Conservation (phyloP, 768 basidiomycete genomes). For the Calvatia gigantea region DNA sequence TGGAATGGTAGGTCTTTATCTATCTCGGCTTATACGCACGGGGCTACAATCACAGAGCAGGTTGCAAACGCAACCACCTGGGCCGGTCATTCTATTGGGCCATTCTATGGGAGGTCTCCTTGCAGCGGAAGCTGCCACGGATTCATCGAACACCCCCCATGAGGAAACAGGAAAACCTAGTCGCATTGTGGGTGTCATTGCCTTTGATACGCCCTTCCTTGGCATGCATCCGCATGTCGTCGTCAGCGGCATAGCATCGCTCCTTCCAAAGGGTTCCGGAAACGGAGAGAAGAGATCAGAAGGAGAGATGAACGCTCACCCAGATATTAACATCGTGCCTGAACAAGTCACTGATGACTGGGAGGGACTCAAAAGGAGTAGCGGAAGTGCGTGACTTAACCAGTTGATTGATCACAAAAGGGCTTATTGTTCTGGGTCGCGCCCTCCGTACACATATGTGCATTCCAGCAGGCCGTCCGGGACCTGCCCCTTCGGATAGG, state of each 20-base stretch:
- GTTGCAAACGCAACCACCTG: slow-evolving; percentile 51
- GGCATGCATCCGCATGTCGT: slow-evolving; percentile 65
- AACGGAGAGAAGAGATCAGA: slow-evolving; percentile 28
- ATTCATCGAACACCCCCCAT: slow-evolving; percentile 32
- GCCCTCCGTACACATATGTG: neutral
- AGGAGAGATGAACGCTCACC: slow-evolving; percentile 39
- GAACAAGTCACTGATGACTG: slow-evolving; percentile 44
- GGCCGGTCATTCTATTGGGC: slow-evolving; percentile 50
- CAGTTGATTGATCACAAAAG: neutral
- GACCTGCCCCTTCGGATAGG: neutral
- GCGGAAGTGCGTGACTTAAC: slow-evolving; percentile 19
- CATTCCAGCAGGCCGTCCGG: neutral
- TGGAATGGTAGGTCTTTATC: slow-evolving; percentile 42
- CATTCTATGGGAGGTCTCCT: slow-evolving; percentile 65
- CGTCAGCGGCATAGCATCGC: slow-evolving; percentile 50
- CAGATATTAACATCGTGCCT: slow-evolving; percentile 42
- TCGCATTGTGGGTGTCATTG: slow-evolving; percentile 51
- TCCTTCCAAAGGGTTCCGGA: slow-evolving; percentile 38
- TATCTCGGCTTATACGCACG: neutral
- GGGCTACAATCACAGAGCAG: slow-evolving; percentile 22
- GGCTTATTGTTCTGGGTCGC: neutral
- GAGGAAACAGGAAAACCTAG: slow-evolving; percentile 27
- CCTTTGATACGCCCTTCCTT: slow-evolving; percentile 57
- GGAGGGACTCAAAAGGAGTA: slow-evolving; percentile 39
- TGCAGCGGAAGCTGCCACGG: slow-evolving; percentile 51